Base-by-base conservation (phyloP, 2,329 filamentous ascomycete species). In the Penicillium glabrum region DNA sequence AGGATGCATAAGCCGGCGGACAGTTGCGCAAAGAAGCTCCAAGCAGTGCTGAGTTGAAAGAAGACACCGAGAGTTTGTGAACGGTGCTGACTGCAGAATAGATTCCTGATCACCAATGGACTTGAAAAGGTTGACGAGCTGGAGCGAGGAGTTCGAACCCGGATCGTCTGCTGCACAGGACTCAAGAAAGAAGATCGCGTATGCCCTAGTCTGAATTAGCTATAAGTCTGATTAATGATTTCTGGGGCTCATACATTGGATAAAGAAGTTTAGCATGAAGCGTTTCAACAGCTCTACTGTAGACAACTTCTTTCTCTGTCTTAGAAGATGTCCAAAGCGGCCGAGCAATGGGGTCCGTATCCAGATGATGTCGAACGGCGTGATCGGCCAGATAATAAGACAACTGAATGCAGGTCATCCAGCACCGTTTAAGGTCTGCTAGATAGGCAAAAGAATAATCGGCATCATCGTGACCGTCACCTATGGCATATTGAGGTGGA, bases 401-500 rank as follows among this genome's bases (percentile, higher is more conserved):
- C 2, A 69, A 56, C 16, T 57, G 58, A 45, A 69, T 59, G 24
- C 67, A 69, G 10, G 67, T 69, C 26, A 33, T 50, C 67, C 67
- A 69, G 49, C 67, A 69, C 37, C 63, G 54, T 16, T 56, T 60
- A 2, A 69, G 53, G 37, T 69, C 66, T 4, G 59, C 57, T 16
- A 69, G 44, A 49, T 69, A 69, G 13, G 58, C 64, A 21, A 69
- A 58, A n/a, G 66, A 65, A 45, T 69, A 67, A n/a, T 65, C 59
- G 13, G 63, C 65, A 24, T 60, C 60, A 33, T 60, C 60, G n/a
- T 65, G 59, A 10, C 45, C 44, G 10, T 55, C 43, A 13, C 43
- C 60, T 10, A 51, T n/a, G 3, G 62, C 53, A 33, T 69, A 69
- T 10, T 65, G 59, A 21, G 67, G 67, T 24, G 67, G 67, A 0